Base-by-base conservation (phyloP, 1,139 yeast genomes). In the Protomyces inouyei region DNA sequence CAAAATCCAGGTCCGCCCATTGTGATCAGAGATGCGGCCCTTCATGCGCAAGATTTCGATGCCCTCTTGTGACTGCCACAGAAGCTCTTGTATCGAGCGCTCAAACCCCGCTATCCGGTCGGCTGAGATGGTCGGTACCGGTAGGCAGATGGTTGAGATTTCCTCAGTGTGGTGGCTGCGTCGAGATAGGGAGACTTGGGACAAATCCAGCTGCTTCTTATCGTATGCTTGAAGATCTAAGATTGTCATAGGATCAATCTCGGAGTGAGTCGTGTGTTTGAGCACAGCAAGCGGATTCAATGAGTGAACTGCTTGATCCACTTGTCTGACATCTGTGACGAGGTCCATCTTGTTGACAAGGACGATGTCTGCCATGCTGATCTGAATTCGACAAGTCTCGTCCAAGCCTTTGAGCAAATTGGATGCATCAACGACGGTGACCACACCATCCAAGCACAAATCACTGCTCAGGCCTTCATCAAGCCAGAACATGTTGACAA, bases 401-500 rank as follows among this genome's bases (percentile, higher is more conserved):
- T 85, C 86, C 55, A 93, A 78, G 68, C 89, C 85, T 64, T 78
- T 78, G 23, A 81, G 71, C 40, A 93, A 85, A 71, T 91, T 86
- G 61, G 82, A 84, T 0, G 89, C 80, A 75, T 93, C 98, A 56
- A 93, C 79, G 3, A 95, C 97, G 0, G 97, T 88, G n/a, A 95
- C 82, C 3, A 93, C 91, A 0, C 97, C 97, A 75, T 93, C 98
- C 53, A 93, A 86, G 73, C 88, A 89, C 1, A 93, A 89, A 69
- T 85, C 86, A 5, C 96, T 86, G 12, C 86, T 81, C 65, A 93
- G 78, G 0, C 93, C 97, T 43, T 88, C 95, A 74, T 93, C 98
- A 51, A 92, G 79, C 98, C 98, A 93, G 75, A 93, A 93, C 97
- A 93, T 93, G 70, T 85, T 84, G 8, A 97, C 97, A 45, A 93